Conservation (phyloP, 257 asterid genomes). For the Lycium barbarum region DNA sequence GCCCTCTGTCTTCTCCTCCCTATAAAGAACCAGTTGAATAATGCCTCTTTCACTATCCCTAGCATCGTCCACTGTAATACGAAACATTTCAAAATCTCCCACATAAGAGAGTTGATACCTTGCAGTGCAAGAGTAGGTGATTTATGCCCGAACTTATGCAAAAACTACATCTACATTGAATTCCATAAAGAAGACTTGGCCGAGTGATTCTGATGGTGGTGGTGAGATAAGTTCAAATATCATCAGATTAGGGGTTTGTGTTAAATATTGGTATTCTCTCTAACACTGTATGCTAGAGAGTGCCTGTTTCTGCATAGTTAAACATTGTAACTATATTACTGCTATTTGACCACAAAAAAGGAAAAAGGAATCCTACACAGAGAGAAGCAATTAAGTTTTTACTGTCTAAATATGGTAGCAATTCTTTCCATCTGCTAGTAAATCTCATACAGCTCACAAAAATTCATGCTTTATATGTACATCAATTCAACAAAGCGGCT, state of each 20-base stretch:
- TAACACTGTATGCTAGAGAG: too few relatives aligned
- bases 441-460: not conserved
- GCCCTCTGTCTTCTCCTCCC: not conserved
- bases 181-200: not conserved
- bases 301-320: too few relatives aligned
- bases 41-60: not conserved
- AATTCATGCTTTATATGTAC: not conserved
- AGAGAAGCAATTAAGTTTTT: too few relatives aligned
- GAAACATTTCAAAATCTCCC: not conserved
- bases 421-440: too few relatives aligned
- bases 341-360: not conserved
- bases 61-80: not conserved
- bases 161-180: not conserved
- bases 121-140: not conserved
- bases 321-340: too few relatives aligned
- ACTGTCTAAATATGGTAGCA: too few relatives aligned
- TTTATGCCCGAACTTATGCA: not conserved
- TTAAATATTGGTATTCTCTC: not conserved
- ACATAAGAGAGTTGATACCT: not conserved
- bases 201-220: not conserved
- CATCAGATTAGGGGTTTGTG: not conserved
- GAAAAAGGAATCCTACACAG: too few relatives aligned
- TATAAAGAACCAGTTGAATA: not conserved
- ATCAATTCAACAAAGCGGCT: not conserved
- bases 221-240: not conserved